Evolutionary conservation across 2,329 filamentous ascomycete genomes (phyloP).

Genomic region (Talaromyces sp.): DNA sequence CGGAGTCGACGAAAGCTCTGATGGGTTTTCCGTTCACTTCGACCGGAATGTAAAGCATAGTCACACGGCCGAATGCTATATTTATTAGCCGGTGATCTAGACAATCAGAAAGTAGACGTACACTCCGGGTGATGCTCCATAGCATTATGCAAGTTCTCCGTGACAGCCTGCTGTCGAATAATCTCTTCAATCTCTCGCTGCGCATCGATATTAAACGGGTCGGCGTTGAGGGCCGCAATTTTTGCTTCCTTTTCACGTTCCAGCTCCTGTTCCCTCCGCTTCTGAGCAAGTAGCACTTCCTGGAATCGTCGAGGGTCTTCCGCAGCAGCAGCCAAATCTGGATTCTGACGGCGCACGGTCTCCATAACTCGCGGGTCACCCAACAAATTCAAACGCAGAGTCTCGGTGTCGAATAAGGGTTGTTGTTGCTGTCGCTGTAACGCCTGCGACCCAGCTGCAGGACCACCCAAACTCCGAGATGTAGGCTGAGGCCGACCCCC

Average conservation of each 20-base stretch:
- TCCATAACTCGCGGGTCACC: conserved; percentile 70
- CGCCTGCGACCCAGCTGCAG: conserved; percentile 12
- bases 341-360: conserved; percentile 68
- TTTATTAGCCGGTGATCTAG: not conserved
- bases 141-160: conserved; percentile 92
- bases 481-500: conserved; percentile 18
- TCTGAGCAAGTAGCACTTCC: conserved; percentile 65
- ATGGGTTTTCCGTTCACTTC: conserved; percentile 90
- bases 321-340: conserved; percentile 71
- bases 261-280: conserved; percentile 67
- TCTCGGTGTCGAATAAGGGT: conserved; percentile 64
- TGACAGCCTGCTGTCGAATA: conserved; percentile 89
- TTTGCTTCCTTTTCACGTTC: conserved; percentile 76
- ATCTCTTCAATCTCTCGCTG: conserved; percentile 94
- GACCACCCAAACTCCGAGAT: conserved; percentile 26
- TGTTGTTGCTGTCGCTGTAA: conserved; percentile 24
- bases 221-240: conserved; percentile 81
- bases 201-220: conserved; percentile 90
- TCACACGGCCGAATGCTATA: conserved; percentile 85
- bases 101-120: conserved; percentile 38
- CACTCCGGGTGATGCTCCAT: conserved; percentile 98
- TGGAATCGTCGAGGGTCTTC: conserved; percentile 75
- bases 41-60: conserved; percentile 94
- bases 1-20: conserved; percentile 95
- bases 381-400: conserved; percentile 76